Evolutionary conservation across 768 basidiomycete genomes (phyloP), one percentile per base, ranked within the genome.

Genomic region (Agrocybe chaxingu): DNA sequence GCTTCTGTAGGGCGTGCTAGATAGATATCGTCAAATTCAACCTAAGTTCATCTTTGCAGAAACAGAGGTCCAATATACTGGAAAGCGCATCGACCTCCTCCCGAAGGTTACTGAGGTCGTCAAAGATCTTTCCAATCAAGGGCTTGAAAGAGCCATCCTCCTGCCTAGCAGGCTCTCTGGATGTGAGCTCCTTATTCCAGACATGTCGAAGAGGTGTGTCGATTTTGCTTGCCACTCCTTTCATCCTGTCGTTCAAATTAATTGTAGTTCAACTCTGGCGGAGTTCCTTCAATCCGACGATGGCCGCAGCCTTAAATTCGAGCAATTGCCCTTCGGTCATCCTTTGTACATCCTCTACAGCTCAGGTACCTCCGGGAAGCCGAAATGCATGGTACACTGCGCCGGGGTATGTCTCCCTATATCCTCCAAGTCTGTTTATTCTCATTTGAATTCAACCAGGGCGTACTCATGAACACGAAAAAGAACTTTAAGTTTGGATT

Each of bases 281-380:
- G 61, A 67, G 3, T 88, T 89, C 64, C 53, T 89, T 37, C 62
- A 72, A 2, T 62, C 66, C 2, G 77, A 71, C 4, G 79, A 80
- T 50, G 70, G 72, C 39, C 68, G 73, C 12, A 71, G 74, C 45
- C 70, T 91, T 33, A 65, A 63, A 10, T 94, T 91, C 57, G 80
- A 81, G 55, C 85, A 89, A 61, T 72, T 88, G 6, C 82, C 86
- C 0, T 92, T 93, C 64, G 77, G 75, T 51, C 87, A 91, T 32
- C 92, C 92, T 2, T 67, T 89, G 11, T 92, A 81, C 66, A 90
- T 95, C 51, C 61, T 93, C 10, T 94, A 92, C 65, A 90, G 87
- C 35, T 91, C 88, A 10, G 92, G 92, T 11, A 94, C 92, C 0
- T 89, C 87, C 2, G 92, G 92, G 16, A 82, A 85, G 42, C 89